Base-by-base conservation (phyloP, 2,329 filamentous ascomycete genomes). In the Penicillium griseofulvum region DNA sequence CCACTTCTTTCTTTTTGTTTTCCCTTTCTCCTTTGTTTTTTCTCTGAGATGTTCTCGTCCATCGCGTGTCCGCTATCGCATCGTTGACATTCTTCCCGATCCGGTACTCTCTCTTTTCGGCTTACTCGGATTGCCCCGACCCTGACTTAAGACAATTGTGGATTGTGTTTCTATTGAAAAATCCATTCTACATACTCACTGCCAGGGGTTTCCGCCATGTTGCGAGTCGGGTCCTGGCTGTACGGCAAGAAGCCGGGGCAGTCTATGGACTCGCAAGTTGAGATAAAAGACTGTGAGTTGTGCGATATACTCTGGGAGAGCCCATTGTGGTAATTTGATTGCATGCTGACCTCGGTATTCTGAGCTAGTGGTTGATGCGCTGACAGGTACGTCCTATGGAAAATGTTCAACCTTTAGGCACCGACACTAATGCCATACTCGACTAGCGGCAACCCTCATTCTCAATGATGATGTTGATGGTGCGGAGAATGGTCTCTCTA, bases 391-490 rank as follows among this genome's bases (percentile, higher is more conserved):
- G 62, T 54, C 36, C 33, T 22, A 34, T 37, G 34, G 49, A 19
- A 33, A 54, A 39, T 31, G n/a, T 24, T 4, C 22, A 19, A 22
- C 38, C 26, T 24, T n/a, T 12, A 44, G 19, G 17, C 33, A 33
- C 28, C 16, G 37, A 59, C 49, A 59, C 49, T 42, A 28, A 48
- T 39, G 11, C 16, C 39, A 59, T 41, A 8, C 6, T 22, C n/a
- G 42, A 47, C 71, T 68, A 71, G 88, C 89, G 37, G 85, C 87
- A 5, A 81, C 83, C 9, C 78, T 89, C 54, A 90, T 96, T 64
- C 88, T 96, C 81, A 88, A 94, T 69, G 91, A 96, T 74, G 91
- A 97, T 74, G 87, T 97, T 57, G 89, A 91, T 34, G 86, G 84
- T 37, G 94, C 94, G 6, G 90, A 95, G 75, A 80, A 80, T 57